These are phyloP conservation scores for Paecilomyces dactylethromorphus DNA, from an alignment of 2,329 filamentous ascomycete genomes.

Conservation along the genomic window DNA sequence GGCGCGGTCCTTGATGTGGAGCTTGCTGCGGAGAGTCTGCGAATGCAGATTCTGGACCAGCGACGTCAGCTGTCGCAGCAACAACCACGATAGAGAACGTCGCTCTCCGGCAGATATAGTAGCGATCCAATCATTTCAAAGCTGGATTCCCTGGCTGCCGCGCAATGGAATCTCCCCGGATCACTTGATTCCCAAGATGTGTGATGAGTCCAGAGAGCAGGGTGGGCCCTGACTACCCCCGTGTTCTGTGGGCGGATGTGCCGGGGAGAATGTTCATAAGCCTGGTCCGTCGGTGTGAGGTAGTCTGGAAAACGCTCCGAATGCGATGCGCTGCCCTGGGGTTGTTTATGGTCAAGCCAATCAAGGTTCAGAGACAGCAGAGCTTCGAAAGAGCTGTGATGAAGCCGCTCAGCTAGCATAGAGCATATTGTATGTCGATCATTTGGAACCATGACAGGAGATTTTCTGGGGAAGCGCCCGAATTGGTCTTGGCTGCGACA, in stretches of 20 bases:
- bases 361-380: background rate
- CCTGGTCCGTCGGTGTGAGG: background rate
- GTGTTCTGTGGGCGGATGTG: background rate
- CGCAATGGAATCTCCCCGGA: background rate
- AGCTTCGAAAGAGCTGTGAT: background rate
- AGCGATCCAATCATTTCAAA: background rate
- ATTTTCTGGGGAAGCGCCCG: background rate
- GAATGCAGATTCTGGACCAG: conserved; percentile 59
- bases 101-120: conserved; percentile 1
- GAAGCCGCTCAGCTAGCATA: background rate
- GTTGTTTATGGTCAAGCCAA: background rate
- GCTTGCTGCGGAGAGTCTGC: conserved; percentile 69
- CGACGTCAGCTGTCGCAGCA: conserved; percentile 38
- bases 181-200: background rate
- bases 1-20: conserved; percentile 79
- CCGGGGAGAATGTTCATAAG: background rate
- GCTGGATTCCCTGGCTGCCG: background rate
- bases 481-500: background rate
- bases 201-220: background rate
- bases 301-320: background rate
- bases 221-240: background rate
- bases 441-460: background rate
- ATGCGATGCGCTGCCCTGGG: background rate
- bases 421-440: background rate
- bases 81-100: conserved; percentile 20